Evolutionary conservation across 2,329 filamentous ascomycete genomes (phyloP).

Genomic region (Lachnellula subtilissima): DNA sequence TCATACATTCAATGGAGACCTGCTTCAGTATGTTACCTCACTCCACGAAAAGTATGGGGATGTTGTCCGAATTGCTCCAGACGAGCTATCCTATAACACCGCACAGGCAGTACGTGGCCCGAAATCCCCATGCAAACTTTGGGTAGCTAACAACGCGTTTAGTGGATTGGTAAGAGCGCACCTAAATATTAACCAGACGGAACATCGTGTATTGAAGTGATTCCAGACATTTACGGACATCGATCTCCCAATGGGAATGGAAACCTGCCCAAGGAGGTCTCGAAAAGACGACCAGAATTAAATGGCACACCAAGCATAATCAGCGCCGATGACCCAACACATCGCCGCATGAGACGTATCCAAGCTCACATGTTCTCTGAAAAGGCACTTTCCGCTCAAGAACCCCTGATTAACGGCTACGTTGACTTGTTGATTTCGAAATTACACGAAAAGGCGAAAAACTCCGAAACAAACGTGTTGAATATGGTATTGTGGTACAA

Average conservation of each 20-base stretch:
- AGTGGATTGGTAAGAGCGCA: neutral
- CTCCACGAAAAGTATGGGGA: constrained; percentile 6
- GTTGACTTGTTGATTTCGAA: constrained; percentile 23
- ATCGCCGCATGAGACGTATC: neutral
- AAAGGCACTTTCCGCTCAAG: constrained; percentile 23
- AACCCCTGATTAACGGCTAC: constrained; percentile 30
- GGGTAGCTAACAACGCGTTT: neutral
- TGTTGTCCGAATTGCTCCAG: constrained; percentile 8
- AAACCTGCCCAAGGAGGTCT: neutral
- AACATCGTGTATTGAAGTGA: neutral
- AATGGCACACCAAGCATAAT: neutral
- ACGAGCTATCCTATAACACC: constrained; percentile 3
- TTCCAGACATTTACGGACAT: neutral
- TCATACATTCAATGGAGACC: neutral
- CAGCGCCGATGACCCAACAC: neutral
- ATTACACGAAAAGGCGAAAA: constrained; percentile 23
- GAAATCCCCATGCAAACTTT: neutral
- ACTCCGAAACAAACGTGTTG: neutral
- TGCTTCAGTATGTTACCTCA: neutral
- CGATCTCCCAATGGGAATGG: neutral
- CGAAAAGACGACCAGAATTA: neutral
- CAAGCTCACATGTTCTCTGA: constrained; percentile 19
- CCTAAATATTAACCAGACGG: neutral
- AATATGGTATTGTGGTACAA: constrained; percentile 4
- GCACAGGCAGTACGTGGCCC: constrained; percentile 1